Conservation (phyloP, 768 basidiomycete genomes). For the Dentipellis sp. region DNA sequence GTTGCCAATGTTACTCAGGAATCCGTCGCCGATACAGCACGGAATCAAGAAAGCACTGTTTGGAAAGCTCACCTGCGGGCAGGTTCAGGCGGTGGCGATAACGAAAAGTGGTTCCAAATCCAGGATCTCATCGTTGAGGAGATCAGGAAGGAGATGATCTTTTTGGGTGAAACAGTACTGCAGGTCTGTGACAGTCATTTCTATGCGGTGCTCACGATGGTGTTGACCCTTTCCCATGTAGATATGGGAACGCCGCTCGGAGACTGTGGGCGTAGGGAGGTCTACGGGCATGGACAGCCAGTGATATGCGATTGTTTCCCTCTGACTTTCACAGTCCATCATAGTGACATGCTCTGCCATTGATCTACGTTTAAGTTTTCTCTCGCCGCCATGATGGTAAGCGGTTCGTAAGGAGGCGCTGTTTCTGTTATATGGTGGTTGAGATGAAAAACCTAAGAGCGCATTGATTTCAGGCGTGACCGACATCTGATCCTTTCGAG, state of each 20-base stretch:
- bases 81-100: conserved; percentile 66
- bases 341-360: no score
- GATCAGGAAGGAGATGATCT: conserved; percentile 96
- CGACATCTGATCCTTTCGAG: no score
- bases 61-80: conserved; percentile 89
- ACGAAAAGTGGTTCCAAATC: conserved; percentile 92
- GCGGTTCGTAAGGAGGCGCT: no score
- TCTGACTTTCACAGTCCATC: no score
- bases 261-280: neutral
- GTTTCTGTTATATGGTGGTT: no score
- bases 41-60: conserved; percentile 82
- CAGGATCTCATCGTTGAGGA: conserved; percentile 96
- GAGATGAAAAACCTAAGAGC: no score
- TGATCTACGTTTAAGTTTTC: no score
- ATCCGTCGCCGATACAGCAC: conserved; percentile 91
- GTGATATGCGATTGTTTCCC: no score
- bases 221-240: neutral
- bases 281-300: neutral
- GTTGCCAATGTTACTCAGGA: conserved; percentile 94
- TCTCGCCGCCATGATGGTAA: no score
- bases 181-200: neutral
- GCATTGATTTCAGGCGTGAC: no score
- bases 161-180: conserved; percentile 91
- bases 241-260: conserved; percentile 3
- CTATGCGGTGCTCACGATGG: neutral